Percentiles rank a stretch among this genome's conserved stretches.
Conservation (phyloP, 768 basidiomycete species). For the Boletus barrowsii region DNA sequence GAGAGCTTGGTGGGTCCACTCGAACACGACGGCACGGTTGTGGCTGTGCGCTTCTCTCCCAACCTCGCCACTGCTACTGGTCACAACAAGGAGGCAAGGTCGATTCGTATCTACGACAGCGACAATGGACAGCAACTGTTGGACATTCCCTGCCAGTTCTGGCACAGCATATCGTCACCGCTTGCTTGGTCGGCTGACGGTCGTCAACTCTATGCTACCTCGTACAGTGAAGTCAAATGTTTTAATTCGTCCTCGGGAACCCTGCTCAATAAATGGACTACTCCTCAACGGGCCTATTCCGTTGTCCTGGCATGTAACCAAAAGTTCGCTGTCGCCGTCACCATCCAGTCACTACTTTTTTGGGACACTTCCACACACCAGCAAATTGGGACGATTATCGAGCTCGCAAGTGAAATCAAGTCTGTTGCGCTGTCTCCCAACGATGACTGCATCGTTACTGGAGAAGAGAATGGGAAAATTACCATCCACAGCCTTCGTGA, state of each 20-base stretch:
- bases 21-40: background rate
- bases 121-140: background rate
- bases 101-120: background rate
- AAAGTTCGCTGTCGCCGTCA: too few relatives aligned
- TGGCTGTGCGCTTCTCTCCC: too few relatives aligned
- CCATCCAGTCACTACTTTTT: background rate
- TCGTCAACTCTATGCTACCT: background rate
- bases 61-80: too few relatives aligned
- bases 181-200: background rate
- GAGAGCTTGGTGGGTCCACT: background rate
- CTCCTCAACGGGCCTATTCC: too few relatives aligned
- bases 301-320: too few relatives aligned
- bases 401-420: background rate
- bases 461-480: background rate
- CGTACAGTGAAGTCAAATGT: background rate
- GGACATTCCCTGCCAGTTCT: background rate
- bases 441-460: background rate
- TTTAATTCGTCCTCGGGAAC: background rate
- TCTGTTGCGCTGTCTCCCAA: background rate
- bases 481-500: background rate
- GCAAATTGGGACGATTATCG: background rate
- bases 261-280: too few relatives aligned
- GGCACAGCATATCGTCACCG: background rate
- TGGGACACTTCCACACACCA: background rate
- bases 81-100: background rate